phyloP scores from a whole-genome alignment of 495 filamentous ascomycete genomes.

The Podospora didyma region DNA sequence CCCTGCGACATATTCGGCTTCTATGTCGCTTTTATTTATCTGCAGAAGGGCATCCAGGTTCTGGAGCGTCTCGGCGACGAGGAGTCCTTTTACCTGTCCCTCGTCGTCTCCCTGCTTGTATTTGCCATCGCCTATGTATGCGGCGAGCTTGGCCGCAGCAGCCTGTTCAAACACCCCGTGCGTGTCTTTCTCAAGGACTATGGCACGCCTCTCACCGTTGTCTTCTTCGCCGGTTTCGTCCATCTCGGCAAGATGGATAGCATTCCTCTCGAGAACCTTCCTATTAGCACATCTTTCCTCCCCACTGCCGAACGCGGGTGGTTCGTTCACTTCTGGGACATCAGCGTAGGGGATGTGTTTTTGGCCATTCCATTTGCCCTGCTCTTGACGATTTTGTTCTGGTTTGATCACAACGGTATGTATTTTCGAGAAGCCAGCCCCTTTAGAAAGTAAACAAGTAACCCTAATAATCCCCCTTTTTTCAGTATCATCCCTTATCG shows the following conservation, averaged over 20 bases:
- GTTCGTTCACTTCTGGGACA: constrained; percentile 87
- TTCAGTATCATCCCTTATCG: constrained; percentile 77
- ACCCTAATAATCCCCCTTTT: constrained; percentile 1
- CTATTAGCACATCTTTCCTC: constrained; percentile 73
- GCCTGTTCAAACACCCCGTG: constrained; percentile 65
- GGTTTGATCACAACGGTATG: constrained; percentile 86
- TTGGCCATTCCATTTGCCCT: constrained; percentile 85
- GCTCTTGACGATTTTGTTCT: constrained; percentile 83
- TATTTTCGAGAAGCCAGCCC: background rate
- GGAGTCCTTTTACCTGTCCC: constrained; percentile 68
- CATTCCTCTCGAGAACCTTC: constrained; percentile 61
- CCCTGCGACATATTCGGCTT: constrained; percentile 87
- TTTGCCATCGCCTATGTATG: constrained; percentile 68
- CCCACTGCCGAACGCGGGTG: constrained; percentile 75
- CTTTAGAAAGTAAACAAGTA: background rate
- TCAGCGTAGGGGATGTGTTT: constrained; percentile 71
- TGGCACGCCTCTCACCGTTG: constrained; percentile 73
- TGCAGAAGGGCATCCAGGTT: constrained; percentile 81
- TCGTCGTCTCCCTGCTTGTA: constrained; percentile 69
- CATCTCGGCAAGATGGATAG: constrained; percentile 75
- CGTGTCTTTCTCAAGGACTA: constrained; percentile 82
- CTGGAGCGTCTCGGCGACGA: constrained; percentile 52
- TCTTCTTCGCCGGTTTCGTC: constrained; percentile 87
- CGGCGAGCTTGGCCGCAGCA: constrained; percentile 63
- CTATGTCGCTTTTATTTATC: constrained; percentile 82